phyloP scores from a whole-genome alignment of 1,284 basidiomycete species.

The Tylopilus sp. region DNA sequence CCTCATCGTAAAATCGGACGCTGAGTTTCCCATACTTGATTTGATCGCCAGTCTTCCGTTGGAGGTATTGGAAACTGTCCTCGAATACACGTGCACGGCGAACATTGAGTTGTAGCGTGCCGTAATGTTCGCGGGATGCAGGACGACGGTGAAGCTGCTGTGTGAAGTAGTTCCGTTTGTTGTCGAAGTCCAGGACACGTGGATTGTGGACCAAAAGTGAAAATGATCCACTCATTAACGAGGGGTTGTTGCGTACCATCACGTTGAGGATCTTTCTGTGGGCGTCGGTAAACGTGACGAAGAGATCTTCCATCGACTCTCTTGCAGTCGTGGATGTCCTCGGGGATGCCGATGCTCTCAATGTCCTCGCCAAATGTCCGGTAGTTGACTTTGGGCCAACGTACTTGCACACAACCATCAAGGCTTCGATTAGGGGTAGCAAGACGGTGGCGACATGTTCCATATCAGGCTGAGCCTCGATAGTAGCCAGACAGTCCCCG shows the following conservation, averaged over 20 bases:
- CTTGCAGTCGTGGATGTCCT: slow-evolving; percentile 60
- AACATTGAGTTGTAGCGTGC: slow-evolving; percentile 88
- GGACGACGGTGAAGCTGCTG: slow-evolving; percentile 92
- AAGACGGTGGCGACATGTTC: slow-evolving; percentile 89
- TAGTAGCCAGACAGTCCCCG: slow-evolving; percentile 78
- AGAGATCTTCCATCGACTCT: slow-evolving; percentile 82
- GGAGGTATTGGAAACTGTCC: slow-evolving; percentile 92
- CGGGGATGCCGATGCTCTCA: slow-evolving; percentile 62
- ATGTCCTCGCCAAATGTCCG: slow-evolving; percentile 41
- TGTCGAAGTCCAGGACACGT: slow-evolving; percentile 97
- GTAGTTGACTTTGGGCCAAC: slow-evolving; percentile 61
- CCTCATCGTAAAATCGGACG: slow-evolving; percentile 95
- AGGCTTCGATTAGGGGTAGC: slow-evolving; percentile 86
- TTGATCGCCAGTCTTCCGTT: slow-evolving; percentile 89
- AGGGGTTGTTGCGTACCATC: slow-evolving; percentile 98
- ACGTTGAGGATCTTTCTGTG: slow-evolving; percentile 95
- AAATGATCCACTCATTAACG: slow-evolving; percentile 97
- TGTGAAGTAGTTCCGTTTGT: slow-evolving; percentile 98
- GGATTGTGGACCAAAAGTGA: slow-evolving; percentile 95
- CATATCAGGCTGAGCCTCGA: slow-evolving; percentile 76
- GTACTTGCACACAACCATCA: slow-evolving; percentile 99
- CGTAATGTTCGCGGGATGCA: slow-evolving; percentile 75
- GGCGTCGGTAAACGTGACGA: slow-evolving; percentile 90
- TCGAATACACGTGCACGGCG: slow-evolving; percentile 94
- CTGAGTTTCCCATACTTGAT: slow-evolving; percentile 98